Conservation (phyloP, 2,329 filamentous ascomycete genomes). For the Cercospora citrullina region DNA sequence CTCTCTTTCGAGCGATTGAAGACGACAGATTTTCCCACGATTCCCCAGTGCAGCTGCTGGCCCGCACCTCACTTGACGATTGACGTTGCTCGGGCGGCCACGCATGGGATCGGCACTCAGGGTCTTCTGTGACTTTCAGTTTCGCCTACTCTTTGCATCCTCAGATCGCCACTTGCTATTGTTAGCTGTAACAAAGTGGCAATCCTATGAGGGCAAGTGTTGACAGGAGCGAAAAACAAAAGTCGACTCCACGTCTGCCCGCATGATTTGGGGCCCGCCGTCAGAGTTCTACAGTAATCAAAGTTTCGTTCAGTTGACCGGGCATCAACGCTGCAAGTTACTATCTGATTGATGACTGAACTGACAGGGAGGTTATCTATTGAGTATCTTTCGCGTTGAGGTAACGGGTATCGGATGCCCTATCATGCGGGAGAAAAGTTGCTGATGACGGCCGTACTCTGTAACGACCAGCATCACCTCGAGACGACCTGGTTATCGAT, state of each 20-base stretch:
- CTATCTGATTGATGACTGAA: neutral
- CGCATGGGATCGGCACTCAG: neutral
- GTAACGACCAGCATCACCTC: neutral
- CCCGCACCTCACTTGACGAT: neutral
- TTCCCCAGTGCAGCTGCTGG: neutral
- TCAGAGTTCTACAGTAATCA: neutral
- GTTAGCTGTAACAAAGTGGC: constrained; percentile 1
- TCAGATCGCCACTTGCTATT: neutral
- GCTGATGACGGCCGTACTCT: neutral
- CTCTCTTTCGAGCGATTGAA: neutral
- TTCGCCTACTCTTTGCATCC: neutral
- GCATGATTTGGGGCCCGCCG: neutral
- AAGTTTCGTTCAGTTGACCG: neutral
- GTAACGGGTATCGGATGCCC: neutral
- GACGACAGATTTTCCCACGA: neutral
- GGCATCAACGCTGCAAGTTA: neutral
- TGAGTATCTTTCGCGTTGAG: neutral
- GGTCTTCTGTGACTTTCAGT: neutral
- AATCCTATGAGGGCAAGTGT: neutral
- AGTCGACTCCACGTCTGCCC: neutral
- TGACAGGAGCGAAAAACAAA: neutral
- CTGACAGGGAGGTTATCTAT: neutral
- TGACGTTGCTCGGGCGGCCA: neutral
- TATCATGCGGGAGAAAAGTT: neutral
- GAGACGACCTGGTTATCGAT: neutral